Percentiles rank a stretch among this genome's conserved stretches.
These are phyloP conservation scores for Venturia aucupariae DNA, from an alignment of 2,329 filamentous ascomycete genomes.

Conservation along the genomic window DNA sequence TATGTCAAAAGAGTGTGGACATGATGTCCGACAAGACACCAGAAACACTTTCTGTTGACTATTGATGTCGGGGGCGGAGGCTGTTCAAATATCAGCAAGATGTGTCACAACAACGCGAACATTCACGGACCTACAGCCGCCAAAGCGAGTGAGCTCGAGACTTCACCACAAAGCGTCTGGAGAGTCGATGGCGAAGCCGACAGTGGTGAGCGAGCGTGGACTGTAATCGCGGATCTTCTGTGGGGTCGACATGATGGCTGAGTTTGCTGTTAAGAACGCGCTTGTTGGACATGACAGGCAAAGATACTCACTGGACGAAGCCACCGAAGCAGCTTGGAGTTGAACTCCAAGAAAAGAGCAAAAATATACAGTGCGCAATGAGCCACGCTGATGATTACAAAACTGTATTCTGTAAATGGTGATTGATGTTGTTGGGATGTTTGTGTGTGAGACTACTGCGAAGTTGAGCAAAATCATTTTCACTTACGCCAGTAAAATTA, in stretches of 20 bases:
- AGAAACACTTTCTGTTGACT: neutral
- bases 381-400: neutral
- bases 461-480: neutral
- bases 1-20: neutral
- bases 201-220: neutral
- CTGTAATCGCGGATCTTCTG: slow-evolving; percentile 2
- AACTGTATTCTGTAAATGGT: neutral
- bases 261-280: neutral
- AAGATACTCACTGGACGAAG: neutral
- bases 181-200: neutral
- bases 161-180: no score
- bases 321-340: neutral
- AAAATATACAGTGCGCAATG: neutral
- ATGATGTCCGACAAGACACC: neutral
- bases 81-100: neutral
- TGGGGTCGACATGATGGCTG: slow-evolving; percentile 10
- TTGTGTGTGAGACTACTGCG: neutral
- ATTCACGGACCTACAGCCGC: neutral
- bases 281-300: neutral
- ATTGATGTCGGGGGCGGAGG: neutral
- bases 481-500: neutral
- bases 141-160: neutral
- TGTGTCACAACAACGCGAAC: neutral
- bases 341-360: neutral
- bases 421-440: neutral